Evolutionary conservation across 352 stramenopile genomes (phyloP).

Genomic region (Thalassiosira exigua): DNA sequence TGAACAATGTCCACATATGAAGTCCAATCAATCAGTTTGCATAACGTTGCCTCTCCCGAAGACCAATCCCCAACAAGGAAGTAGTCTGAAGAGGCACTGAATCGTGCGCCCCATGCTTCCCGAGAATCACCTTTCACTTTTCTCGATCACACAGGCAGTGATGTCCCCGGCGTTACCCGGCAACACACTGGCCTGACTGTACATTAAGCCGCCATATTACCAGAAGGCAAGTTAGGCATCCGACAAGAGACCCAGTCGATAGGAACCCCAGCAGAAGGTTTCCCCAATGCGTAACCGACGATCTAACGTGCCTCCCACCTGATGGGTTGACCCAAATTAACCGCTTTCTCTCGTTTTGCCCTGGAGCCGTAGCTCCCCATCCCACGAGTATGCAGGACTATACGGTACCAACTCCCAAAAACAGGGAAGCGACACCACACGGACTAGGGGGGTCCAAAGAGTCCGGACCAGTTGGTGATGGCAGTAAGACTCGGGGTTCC

Average conservation of each 20-base stretch:
- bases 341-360: neutral
- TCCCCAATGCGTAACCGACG: neutral
- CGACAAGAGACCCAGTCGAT: constrained; percentile 2
- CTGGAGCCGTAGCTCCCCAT: neutral
- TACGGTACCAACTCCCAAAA: neutral
- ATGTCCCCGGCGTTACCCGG: neutral
- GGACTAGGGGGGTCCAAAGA: neutral
- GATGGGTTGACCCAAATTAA: neutral
- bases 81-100: neutral
- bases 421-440: neutral
- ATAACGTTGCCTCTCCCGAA: no score
- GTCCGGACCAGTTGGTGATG: neutral
- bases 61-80: neutral
- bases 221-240: neutral
- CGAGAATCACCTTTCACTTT: neutral
- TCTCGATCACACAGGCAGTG: constrained; percentile 2
- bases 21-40: no score
- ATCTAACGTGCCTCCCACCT: neutral
- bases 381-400: constrained; percentile 2
- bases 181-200: constrained; percentile 1
- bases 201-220: neutral
- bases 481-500: no score
- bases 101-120: neutral
- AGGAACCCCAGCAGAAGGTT: neutral
- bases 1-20: no score